Percentiles rank a stretch among this genome's conserved stretches.
phyloP scores from a whole-genome alignment of 371 early-diverging fungal species.

The Apophysomyces variabilis region DNA sequence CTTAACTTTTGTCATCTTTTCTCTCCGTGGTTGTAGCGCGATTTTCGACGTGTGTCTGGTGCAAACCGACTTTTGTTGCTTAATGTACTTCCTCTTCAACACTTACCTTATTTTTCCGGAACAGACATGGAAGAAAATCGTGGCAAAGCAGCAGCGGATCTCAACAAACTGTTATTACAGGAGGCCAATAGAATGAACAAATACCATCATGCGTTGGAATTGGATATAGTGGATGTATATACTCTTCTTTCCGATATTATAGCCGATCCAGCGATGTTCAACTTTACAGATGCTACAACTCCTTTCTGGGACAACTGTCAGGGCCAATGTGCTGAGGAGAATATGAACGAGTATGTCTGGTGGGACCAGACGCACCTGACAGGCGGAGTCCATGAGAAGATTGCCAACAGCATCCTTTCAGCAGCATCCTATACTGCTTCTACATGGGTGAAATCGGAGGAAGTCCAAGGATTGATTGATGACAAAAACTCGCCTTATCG shows the following conservation, averaged over 20 bases:
- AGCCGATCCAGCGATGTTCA: constrained; percentile 36
- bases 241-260: constrained; percentile 36
- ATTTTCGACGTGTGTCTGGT: constrained; percentile 34
- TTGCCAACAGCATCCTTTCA: constrained; percentile 41
- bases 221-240: constrained; percentile 42
- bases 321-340: constrained; percentile 18
- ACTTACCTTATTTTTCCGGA: constrained; percentile 42
- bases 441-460: constrained; percentile 10
- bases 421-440: constrained; percentile 37
- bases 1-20: background rate
- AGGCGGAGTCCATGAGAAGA: constrained; percentile 41
- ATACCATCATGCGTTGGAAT: constrained; percentile 39
- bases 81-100: constrained; percentile 43
- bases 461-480: constrained; percentile 17
- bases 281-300: constrained; percentile 27
- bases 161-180: constrained; percentile 34
- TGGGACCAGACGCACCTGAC: constrained; percentile 53
- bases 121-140: constrained; percentile 18
- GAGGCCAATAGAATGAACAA: constrained; percentile 42
- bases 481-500: constrained; percentile 26
- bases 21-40: constrained; percentile 19
- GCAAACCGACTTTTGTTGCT: constrained; percentile 41
- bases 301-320: constrained; percentile 37
- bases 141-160: constrained; percentile 30
- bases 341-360: constrained; percentile 45